These are phyloP conservation scores for Candida verbasci DNA, from an alignment of 805 yeast genomes.

Conservation along the genomic window DNA sequence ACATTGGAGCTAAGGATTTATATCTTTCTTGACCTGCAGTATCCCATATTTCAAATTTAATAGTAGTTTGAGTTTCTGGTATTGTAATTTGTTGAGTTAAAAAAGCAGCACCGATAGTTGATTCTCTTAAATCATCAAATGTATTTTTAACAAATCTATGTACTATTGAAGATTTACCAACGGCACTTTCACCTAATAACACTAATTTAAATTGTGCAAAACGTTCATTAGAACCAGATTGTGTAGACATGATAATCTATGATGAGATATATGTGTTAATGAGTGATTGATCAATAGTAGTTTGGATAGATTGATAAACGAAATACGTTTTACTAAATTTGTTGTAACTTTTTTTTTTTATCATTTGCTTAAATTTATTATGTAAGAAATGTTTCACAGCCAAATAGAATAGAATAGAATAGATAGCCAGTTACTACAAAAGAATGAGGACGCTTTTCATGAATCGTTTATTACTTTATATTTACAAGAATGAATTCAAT, in stretches of 20 bases:
- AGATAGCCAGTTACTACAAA: no score
- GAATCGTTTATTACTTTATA: constrained; percentile 1
- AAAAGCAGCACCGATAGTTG: constrained; percentile 85
- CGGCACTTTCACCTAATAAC: constrained; percentile 77
- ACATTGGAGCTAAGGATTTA: constrained; percentile 43
- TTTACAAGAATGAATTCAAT: constrained; percentile 4
- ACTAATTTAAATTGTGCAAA: constrained; percentile 57
- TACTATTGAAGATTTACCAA: constrained; percentile 62
- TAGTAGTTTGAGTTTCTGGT: constrained; percentile 47
- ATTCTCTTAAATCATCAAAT: constrained; percentile 69
- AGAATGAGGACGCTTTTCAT: no score
- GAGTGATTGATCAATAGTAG: no score
- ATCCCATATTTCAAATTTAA: constrained; percentile 81
- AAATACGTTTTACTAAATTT: no score
- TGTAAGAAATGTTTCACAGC: background rate
- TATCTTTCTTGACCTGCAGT: constrained; percentile 84
- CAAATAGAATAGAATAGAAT: no score
- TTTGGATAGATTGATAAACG: no score
- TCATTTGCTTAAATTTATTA: background rate
- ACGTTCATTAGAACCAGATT: constrained; percentile 8
- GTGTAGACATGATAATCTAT: constrained; percentile 2
- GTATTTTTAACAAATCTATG: constrained; percentile 67
- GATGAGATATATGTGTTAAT: no score
- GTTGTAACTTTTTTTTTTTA: constrained; percentile 2
- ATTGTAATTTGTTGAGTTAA: constrained; percentile 61